phyloP scores from a whole-genome alignment of 257 asterid genomes.

The Anisodus tanguticus region DNA sequence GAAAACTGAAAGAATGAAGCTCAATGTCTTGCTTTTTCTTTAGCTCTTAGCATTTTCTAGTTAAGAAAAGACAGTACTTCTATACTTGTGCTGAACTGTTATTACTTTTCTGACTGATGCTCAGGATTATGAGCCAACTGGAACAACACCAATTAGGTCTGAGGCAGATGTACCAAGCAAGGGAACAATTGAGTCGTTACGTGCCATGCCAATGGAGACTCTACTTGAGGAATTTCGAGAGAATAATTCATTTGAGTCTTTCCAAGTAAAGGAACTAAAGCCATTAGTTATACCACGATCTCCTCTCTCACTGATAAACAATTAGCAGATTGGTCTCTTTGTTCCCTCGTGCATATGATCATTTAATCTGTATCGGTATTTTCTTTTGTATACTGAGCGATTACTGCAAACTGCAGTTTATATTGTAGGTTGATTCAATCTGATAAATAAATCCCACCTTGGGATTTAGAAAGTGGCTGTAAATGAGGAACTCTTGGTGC shows the following conservation, averaged over 20 bases:
- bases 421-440: slow-evolving; percentile 24
- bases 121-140: slow-evolving; percentile 85
- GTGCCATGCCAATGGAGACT: slow-evolving; percentile 75
- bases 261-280: slow-evolving; percentile 55
- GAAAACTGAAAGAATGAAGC: neutral
- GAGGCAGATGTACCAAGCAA: slow-evolving; percentile 76
- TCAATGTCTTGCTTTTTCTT: neutral
- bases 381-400: slow-evolving; percentile 25
- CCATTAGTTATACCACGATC: slow-evolving; percentile 69
- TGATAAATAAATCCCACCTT: slow-evolving; percentile 20
- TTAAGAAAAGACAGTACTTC: neutral
- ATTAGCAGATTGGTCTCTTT: slow-evolving; percentile 24
- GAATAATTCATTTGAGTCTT: slow-evolving; percentile 56
- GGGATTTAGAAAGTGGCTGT: slow-evolving; percentile 29
- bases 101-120: slow-evolving; percentile 25
- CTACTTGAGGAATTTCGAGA: slow-evolving; percentile 76
- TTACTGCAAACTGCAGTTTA: slow-evolving; percentile 23
- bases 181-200: slow-evolving; percentile 68
- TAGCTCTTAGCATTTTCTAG: neutral
- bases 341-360: slow-evolving; percentile 12
- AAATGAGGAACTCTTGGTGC: neutral
- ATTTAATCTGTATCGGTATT: slow-evolving; percentile 44
- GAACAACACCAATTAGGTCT: slow-evolving; percentile 63
- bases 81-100: neutral
- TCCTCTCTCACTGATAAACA: slow-evolving; percentile 73